Conservation (phyloP, 164 flowering plant species). For the Aristolochia fimbriata region DNA sequence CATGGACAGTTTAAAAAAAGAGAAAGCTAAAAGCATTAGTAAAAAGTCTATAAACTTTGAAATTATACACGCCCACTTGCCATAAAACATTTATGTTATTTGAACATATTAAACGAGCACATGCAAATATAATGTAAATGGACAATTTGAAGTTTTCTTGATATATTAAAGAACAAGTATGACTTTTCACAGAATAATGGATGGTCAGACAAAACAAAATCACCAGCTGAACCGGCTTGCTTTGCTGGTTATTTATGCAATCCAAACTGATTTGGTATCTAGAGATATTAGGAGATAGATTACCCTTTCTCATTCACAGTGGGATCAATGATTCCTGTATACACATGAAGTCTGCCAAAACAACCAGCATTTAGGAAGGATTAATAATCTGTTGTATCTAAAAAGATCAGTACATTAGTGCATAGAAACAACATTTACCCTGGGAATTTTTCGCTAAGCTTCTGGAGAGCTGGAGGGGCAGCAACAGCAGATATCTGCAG, state of each 20-base stretch:
- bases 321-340: conserved; percentile 79
- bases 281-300: not conserved
- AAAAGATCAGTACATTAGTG: not conserved
- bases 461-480: conserved; percentile 92
- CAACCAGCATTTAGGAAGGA: not conserved
- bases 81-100: too few species aligned
- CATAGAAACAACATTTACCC: conserved; percentile 40
- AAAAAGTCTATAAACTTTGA: too few species aligned
- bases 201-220: too few species aligned
- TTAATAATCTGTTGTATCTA: not conserved
- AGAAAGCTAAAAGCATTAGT: too few species aligned
- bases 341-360: conserved; percentile 67
- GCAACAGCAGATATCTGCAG: conserved; percentile 87
- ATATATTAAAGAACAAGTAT: too few species aligned
- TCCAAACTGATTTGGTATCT: not conserved
- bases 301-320: conserved; percentile 84
- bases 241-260: not conserved
- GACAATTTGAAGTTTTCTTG: too few species aligned
- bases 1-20: too few species aligned
- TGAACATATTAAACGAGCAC: not conserved
- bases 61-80: too few species aligned
- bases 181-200: too few species aligned
- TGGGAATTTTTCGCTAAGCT: conserved; percentile 83
- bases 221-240: too few species aligned
- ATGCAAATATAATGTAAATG: not conserved